Conservation (phyloP, 352 stramenopile species). For the Globisporangium nagaii region DNA sequence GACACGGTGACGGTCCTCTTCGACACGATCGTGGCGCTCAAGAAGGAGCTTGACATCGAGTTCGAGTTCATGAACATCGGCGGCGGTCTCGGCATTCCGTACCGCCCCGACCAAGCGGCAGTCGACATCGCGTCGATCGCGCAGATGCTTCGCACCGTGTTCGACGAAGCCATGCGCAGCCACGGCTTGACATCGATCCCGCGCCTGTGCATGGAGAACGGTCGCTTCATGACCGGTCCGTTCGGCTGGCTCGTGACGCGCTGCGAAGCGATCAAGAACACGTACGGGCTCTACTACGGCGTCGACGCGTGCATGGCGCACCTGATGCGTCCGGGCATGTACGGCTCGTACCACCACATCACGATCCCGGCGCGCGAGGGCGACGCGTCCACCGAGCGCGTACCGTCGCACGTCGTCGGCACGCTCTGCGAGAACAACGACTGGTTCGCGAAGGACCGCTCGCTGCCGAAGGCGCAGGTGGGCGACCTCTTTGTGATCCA, state of each 20-base stretch:
- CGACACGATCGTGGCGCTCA: constrained; percentile 71
- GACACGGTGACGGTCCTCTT: constrained; percentile 85
- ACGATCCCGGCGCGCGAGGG: constrained; percentile 58
- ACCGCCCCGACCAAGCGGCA: constrained; percentile 62
- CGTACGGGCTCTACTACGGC: constrained; percentile 83
- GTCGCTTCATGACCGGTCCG: constrained; percentile 84
- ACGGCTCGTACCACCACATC: constrained; percentile 88
- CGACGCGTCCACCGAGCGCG: constrained; percentile 18
- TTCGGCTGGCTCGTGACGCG: constrained; percentile 83
- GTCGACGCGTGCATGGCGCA: constrained; percentile 88
- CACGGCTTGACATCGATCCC: constrained; percentile 60
- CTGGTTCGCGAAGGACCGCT: constrained; percentile 87
- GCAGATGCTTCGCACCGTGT: constrained; percentile 71
- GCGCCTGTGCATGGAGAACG: constrained; percentile 87
- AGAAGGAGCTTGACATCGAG: constrained; percentile 78
- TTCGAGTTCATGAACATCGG: constrained; percentile 92
- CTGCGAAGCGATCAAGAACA: constrained; percentile 84
- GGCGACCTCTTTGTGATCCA: constrained; percentile 89
- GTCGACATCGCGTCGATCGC: constrained; percentile 70
- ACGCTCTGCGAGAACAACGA: constrained; percentile 91
- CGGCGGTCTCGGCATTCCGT: constrained; percentile 84
- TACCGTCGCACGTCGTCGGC: constrained; percentile 70
- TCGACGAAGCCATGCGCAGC: constrained; percentile 66
- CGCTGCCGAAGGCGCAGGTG: constrained; percentile 59
- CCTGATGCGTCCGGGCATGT: constrained; percentile 89